Conservation (phyloP, 2,329 filamentous ascomycete genomes). For the Diaporthe longicolla region DNA sequence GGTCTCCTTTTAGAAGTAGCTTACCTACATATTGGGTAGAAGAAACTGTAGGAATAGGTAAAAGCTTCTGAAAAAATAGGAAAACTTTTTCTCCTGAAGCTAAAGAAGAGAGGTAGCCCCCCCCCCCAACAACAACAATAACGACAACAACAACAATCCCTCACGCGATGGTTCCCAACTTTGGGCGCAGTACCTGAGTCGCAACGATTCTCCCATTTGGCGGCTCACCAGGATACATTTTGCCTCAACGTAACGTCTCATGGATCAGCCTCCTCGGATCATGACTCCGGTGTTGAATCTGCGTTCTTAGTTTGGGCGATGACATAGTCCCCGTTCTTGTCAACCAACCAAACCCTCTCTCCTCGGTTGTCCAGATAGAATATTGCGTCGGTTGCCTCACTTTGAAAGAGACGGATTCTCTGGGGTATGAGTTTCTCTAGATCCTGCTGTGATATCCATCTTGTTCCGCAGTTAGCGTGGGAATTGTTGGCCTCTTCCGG, state of each 20-base stretch:
- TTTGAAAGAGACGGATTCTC: neutral
- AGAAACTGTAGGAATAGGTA: no score
- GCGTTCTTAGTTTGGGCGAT: neutral
- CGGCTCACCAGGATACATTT: neutral
- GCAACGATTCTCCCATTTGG: neutral
- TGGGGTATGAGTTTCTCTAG: neutral
- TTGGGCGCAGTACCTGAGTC: neutral
- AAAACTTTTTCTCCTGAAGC: no score
- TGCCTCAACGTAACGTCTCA: neutral
- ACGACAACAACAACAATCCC: neutral
- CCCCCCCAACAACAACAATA: no score
- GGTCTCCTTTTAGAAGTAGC: no score
- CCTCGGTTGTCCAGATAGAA: neutral
- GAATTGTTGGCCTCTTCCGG: neutral
- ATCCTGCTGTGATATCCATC: constrained; percentile 11
- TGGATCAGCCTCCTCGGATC: neutral
- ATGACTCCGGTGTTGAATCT: neutral
- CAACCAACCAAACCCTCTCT: constrained; percentile 10
- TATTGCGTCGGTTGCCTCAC: neutral
- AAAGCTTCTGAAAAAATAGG: no score
- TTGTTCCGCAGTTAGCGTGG: neutral
- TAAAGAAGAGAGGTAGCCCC: no score
- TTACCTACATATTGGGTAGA: no score
- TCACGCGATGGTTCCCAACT: neutral
- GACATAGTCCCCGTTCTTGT: constrained; percentile 10